phyloP scores from a whole-genome alignment of 2,329 filamentous ascomycete genomes.

The Pseudogymnoascus destructans region DNA sequence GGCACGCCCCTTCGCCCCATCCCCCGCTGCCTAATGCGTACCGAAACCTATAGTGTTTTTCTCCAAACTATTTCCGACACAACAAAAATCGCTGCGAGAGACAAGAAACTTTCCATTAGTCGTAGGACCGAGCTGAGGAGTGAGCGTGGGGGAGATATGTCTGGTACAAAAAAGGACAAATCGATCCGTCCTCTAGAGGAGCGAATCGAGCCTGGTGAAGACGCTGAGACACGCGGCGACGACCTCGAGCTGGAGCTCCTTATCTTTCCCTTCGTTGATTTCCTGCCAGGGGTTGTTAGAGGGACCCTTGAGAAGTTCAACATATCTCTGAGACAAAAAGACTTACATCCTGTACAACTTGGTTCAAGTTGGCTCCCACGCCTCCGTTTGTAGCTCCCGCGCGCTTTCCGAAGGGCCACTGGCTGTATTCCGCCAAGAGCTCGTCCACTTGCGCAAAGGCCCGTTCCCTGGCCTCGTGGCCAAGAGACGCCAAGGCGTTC shows the following conservation, averaged over 20 bases:
- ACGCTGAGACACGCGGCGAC: constrained; percentile 94
- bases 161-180: not conserved
- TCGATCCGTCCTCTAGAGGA: constrained; percentile 46
- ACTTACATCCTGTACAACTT: constrained; percentile 63
- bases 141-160: not conserved
- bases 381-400: constrained; percentile 58
- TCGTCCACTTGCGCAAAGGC: constrained; percentile 97
- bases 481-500: constrained; percentile 87
- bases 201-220: constrained; percentile 91
- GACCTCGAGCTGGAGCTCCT: constrained; percentile 88
- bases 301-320: not conserved
- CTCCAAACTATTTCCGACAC: constrained; percentile 1
- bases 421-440: constrained; percentile 86
- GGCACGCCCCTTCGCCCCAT: not conserved
- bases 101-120: constrained; percentile 1
- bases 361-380: constrained; percentile 83
- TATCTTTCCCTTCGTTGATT: constrained; percentile 74
- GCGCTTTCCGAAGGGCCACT: constrained; percentile 89
- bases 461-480: constrained; percentile 85
- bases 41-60: constrained; percentile 2
- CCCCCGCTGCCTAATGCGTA: not conserved
- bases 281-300: constrained; percentile 37
- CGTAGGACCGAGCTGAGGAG: not conserved
- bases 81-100: not conserved
- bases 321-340: not conserved